These are phyloP conservation scores for Margaritispora aquatica DNA, from an alignment of 495 filamentous ascomycete genomes.

Conservation along the genomic window DNA sequence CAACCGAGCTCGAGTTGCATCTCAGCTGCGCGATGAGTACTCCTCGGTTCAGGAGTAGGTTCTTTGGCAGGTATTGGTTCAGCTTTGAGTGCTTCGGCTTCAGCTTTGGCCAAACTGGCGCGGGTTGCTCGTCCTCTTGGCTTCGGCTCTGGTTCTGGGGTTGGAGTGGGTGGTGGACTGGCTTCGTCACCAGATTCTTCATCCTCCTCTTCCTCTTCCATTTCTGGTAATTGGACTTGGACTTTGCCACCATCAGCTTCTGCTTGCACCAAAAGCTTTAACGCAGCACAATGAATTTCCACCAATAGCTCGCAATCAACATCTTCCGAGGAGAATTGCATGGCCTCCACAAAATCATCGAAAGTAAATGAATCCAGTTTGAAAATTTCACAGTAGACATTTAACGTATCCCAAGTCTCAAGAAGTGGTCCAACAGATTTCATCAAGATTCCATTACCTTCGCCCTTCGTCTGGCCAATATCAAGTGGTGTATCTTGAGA, in stretches of 20 bases:
- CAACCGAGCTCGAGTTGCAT: conserved; percentile 68
- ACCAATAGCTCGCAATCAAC: conserved; percentile 80
- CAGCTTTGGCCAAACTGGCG: conserved; percentile 76
- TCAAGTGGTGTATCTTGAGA: conserved; percentile 49
- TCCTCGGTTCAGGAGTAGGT: conserved; percentile 28
- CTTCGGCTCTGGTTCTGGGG: conserved; percentile 58
- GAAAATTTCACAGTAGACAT: conserved; percentile 91
- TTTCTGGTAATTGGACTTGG: conserved; percentile 70
- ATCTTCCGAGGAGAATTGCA: conserved; percentile 71
- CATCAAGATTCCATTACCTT: conserved; percentile 60
- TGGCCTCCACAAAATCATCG: conserved; percentile 88
- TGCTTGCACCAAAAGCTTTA: conserved; percentile 79
- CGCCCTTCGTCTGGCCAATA: conserved; percentile 23
- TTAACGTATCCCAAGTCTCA: conserved; percentile 92
- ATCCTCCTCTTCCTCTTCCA: conserved; percentile 61
- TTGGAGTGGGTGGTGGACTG: conserved; percentile 42
- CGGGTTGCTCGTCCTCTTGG: conserved; percentile 68
- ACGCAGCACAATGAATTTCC: conserved; percentile 84
- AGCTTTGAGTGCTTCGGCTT: conserved; percentile 57
- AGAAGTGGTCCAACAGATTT: conserved; percentile 73
- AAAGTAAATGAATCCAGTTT: conserved; percentile 95
- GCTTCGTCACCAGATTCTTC: conserved; percentile 55
- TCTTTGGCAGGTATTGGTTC: conserved; percentile 40
- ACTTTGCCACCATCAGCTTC: conserved; percentile 70
- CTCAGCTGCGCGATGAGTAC: conserved; percentile 69